Evolutionary conservation across 1,139 yeast species (phyloP), one percentile per base, ranked within the genome.

Genomic region (Starmera stellimalicola): DNA sequence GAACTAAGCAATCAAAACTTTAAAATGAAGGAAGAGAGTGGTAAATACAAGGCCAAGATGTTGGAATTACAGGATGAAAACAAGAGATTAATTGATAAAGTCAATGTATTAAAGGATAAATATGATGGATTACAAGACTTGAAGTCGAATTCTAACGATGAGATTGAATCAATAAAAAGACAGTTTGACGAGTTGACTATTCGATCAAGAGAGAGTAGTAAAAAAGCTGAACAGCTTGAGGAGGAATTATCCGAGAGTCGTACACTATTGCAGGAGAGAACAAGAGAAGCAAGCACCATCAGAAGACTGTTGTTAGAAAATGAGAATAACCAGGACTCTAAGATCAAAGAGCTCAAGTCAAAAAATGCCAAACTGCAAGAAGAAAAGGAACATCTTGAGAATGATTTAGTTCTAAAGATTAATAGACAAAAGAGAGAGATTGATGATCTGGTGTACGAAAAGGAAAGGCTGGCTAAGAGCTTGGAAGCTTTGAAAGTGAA

Each of bases 181-280:
- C 94, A 87, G 53, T 73, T 78, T 37, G 95, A 87, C 31, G 97
- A 88, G 50, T 57, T 85, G 33, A 56, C 66, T 6, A 70, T 80
- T 70, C 74, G 80, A 35, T 58, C 78, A 23, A 72, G 72, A 41
- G 97, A 88, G 46, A 63, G 77, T 4, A 65, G 67, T 23, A 63
- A 65, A 35, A 68, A 73, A 41, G 63, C 73, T 19, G 91, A 83
- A 38, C 69, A 75, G 3, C 56, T 88, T 32, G 88, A 83, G 45
- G 95, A 85, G 38, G 95, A 88, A 48, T 57, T 88, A 12, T 63
- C 71, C 8, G 97, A 88, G 38, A 65, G 83, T 5, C 71, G 85
- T 40, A 69, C 72, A 29, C 65, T 77, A 54, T 58, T 88, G 7
- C 91, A 79, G 48, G 95, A 87, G 44, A 71, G 94, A 41, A 74